Evolutionary conservation across 306 rosid species (phyloP).

Genomic region (Acmispon strigosus): DNA sequence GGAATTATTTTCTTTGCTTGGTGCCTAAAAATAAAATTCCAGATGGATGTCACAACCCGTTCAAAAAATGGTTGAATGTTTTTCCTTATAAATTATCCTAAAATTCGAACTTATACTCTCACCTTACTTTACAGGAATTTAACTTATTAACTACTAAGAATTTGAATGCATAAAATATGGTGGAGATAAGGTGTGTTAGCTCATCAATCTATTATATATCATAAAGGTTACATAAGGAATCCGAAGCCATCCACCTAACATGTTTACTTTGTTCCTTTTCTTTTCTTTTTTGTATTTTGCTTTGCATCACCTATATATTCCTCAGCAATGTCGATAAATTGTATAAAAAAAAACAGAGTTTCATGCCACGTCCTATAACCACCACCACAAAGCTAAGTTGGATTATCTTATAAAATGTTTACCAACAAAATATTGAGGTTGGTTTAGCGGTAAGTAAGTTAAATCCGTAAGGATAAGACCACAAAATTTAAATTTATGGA

Average conservation of each 20-base stretch:
- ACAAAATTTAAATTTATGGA: too few relatives aligned
- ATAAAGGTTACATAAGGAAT: constrained; percentile 24
- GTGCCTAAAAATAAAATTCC: too few relatives aligned
- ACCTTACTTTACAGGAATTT: too few relatives aligned
- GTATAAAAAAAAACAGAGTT: not conserved
- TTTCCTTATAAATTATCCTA: too few relatives aligned
- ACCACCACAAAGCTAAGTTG: constrained; percentile 29
- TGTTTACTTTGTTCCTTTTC: constrained; percentile 9
- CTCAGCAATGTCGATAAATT: constrained; percentile 14
- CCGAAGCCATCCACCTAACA: constrained; percentile 28
- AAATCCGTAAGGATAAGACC: too few relatives aligned
- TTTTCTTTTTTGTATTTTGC: not conserved
- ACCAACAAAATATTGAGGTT: too few relatives aligned
- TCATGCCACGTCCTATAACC: constrained; percentile 31
- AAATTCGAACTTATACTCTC: too few relatives aligned
- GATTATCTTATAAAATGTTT: not conserved
- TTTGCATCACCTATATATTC: not conserved
- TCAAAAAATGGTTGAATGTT: too few relatives aligned
- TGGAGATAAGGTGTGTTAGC: constrained; percentile 33
- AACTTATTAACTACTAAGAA: too few relatives aligned
- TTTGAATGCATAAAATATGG: constrained; percentile 9
- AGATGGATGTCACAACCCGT: too few relatives aligned
- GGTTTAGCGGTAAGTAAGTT: too few relatives aligned
- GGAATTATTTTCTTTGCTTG: too few relatives aligned
- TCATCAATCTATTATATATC: constrained; percentile 15